These are phyloP conservation scores for Fraxinus ornus DNA, from an alignment of 305 asterid genomes.

Conservation along the genomic window DNA sequence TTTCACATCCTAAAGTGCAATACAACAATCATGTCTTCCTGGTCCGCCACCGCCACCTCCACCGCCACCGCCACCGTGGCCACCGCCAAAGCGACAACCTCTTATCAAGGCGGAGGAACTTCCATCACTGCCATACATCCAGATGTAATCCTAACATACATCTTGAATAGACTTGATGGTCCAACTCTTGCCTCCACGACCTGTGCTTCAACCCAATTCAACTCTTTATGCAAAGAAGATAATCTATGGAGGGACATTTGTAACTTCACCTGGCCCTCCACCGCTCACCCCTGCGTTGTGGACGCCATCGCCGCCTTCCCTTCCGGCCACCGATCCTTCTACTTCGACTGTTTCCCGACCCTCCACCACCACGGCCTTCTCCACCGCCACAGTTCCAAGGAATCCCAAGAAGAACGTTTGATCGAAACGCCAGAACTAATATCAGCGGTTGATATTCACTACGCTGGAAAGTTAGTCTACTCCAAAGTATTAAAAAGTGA, in stretches of 20 bases:
- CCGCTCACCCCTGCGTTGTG: slow-evolving; percentile 31
- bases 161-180: slow-evolving; percentile 56
- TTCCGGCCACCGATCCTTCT: slow-evolving; percentile 71
- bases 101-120: slow-evolving; percentile 19
- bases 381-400: neutral
- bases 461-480: slow-evolving; percentile 40
- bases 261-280: slow-evolving; percentile 54
- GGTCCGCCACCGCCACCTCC: slow-evolving; percentile 10
- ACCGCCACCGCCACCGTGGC: neutral
- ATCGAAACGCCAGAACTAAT: slow-evolving; percentile 32
- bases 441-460: slow-evolving; percentile 74
- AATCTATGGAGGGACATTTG: slow-evolving; percentile 51
- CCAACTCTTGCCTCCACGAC: slow-evolving; percentile 54
- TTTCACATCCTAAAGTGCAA: neutral
- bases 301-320: slow-evolving; percentile 38
- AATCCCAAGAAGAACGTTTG: neutral
- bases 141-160: slow-evolving; percentile 45
- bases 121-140: slow-evolving; percentile 42
- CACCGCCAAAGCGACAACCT: neutral
- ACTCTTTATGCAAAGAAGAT: slow-evolving; percentile 41
- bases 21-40: slow-evolving; percentile 16
- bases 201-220: slow-evolving; percentile 33
- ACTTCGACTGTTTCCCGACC: slow-evolving; percentile 63
- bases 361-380: slow-evolving; percentile 13
- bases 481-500: slow-evolving; percentile 50